A percentile compares a stretch with the other conserved stretches of the same genome.
phyloP scores from a whole-genome alignment of 176 grass and related monocot genomes.

The Triticum timopheevii region DNA sequence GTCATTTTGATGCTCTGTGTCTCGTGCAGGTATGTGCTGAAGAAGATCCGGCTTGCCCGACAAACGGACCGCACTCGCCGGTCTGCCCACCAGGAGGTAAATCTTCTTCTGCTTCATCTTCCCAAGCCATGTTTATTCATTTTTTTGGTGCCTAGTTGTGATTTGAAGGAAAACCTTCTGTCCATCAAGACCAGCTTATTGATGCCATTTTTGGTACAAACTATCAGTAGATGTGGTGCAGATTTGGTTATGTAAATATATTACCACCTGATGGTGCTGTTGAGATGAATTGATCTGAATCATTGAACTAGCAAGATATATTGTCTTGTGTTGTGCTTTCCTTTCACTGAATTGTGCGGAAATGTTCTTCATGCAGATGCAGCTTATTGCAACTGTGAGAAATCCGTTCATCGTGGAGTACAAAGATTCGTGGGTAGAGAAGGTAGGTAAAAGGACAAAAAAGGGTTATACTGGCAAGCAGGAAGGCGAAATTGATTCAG shows the following conservation, averaged over 20 bases:
- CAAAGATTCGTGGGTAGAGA: conserved; percentile 99
- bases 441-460: conserved; percentile 42
- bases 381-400: conserved; percentile 88
- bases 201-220: background rate
- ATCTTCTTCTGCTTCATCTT: conserved; percentile 11
- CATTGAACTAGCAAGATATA: background rate
- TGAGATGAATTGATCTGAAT: conserved; percentile 10
- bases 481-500: conserved; percentile 7
- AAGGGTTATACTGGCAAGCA: background rate
- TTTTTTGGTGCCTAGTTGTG: conserved; percentile 3
- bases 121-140: background rate
- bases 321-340: background rate
- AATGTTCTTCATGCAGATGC: conserved; percentile 66
- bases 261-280: conserved; percentile 8
- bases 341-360: conserved; percentile 11
- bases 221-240: background rate
- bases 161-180: background rate
- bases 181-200: background rate
- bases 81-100: conserved; percentile 94
- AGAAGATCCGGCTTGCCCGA: conserved; percentile 87
- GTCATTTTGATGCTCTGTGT: conserved; percentile 16
- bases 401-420: conserved; percentile 98
- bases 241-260: background rate
- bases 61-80: conserved; percentile 83
- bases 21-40: conserved; percentile 75